These are phyloP conservation scores for Polygonum aviculare DNA, from an alignment of 148 eudicot species.

Conservation along the genomic window DNA sequence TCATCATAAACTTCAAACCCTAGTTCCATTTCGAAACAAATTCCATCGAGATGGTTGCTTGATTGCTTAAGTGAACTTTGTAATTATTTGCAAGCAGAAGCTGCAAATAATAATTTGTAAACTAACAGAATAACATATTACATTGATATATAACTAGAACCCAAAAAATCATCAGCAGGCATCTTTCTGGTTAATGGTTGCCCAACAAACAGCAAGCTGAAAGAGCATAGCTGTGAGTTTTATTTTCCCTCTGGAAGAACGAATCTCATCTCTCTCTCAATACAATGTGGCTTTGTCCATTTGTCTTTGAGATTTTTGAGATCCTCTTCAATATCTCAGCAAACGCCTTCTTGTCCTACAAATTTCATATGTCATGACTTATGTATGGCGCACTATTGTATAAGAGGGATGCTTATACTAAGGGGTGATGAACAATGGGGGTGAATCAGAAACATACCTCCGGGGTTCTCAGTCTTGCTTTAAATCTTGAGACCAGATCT, in stretches of 20 bases:
- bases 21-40: too few relatives aligned
- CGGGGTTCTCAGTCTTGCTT: conserved; percentile 54
- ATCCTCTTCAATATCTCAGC: conserved; percentile 76
- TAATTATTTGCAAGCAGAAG: too few relatives aligned
- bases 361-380: neutral
- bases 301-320: conserved; percentile 74
- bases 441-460: conserved; percentile 42
- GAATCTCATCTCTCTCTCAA: conserved; percentile 38
- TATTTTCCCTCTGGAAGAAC: neutral
- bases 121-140: too few relatives aligned
- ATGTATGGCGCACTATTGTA: too few relatives aligned
- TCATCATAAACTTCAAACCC: too few relatives aligned
- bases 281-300: conserved; percentile 56
- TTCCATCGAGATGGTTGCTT: too few relatives aligned
- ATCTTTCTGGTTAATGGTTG: neutral
- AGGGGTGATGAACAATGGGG: neutral
- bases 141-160: neutral
- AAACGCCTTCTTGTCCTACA: conserved; percentile 91
- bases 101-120: too few relatives aligned
- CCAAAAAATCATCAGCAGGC: neutral
- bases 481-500: conserved; percentile 77
- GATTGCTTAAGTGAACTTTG: too few relatives aligned
- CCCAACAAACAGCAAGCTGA: neutral
- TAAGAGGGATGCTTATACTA: too few relatives aligned
- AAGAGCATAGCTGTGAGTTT: neutral